Evolutionary conservation across 2,329 filamentous ascomycete genomes (phyloP).

Genomic region (Akanthomyces lecanii): DNA sequence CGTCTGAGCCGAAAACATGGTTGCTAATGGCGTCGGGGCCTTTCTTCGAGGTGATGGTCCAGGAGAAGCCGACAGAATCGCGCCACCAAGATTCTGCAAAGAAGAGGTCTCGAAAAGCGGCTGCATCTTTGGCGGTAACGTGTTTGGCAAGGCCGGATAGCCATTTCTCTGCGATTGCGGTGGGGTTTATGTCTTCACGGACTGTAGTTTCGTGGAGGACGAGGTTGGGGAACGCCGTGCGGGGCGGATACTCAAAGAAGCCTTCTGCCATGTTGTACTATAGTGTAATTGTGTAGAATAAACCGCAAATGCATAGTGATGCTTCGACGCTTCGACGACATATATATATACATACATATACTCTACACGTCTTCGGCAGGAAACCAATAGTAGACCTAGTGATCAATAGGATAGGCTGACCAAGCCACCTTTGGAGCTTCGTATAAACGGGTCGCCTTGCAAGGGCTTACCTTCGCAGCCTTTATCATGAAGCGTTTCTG

Average conservation of each 20-base stretch:
- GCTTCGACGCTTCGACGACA: neutral
- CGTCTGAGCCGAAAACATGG: conserved; percentile 15
- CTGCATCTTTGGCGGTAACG: conserved; percentile 7
- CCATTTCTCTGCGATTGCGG: neutral
- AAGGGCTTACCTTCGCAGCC: neutral
- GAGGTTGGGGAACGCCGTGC: conserved; percentile 5
- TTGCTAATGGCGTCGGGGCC: conserved; percentile 17
- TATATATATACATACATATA: neutral
- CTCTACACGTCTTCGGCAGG: no score
- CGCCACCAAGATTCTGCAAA: conserved; percentile 24
- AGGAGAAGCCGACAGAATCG: conserved; percentile 21
- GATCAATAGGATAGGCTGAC: neutral
- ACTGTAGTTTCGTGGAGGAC: conserved; percentile 5
- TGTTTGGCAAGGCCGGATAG: neutral
- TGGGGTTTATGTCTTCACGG: neutral
- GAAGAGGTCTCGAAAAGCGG: conserved; percentile 18
- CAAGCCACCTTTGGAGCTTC: neutral
- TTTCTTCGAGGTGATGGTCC: conserved; percentile 23
- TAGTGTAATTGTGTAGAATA: neutral
- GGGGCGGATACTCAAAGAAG: neutral
- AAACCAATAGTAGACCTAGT: no score
- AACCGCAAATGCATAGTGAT: neutral
- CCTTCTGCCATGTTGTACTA: neutral
- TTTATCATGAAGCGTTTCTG: neutral
- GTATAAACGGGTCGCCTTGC: neutral